phyloP scores from a whole-genome alignment of 306 rosid genomes.

The Coriaria nepalensis region DNA sequence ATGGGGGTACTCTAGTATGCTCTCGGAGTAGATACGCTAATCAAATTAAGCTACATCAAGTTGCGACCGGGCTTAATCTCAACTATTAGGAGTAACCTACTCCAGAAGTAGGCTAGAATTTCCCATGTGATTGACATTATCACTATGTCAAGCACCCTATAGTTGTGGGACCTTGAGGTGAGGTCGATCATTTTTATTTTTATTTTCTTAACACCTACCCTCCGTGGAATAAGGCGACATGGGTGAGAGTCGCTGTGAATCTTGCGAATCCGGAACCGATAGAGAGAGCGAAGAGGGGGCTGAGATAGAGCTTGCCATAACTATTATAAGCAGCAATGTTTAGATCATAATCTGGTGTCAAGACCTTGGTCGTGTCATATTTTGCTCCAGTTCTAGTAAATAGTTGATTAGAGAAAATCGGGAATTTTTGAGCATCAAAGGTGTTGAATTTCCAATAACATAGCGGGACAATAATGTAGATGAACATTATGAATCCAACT shows the following conservation, averaged over 20 bases:
- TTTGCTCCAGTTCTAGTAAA: conserved; percentile 51
- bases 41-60: too few relatives aligned
- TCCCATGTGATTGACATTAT: too few relatives aligned
- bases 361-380: conserved; percentile 77
- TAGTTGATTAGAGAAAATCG: conserved; percentile 79
- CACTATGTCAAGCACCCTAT: neutral
- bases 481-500: conserved; percentile 77
- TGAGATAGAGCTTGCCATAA: conserved; percentile 86
- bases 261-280: conserved; percentile 93
- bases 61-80: too few relatives aligned
- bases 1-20: too few relatives aligned
- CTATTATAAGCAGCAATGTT: conserved; percentile 55
- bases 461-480: conserved; percentile 73
- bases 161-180: too few relatives aligned
- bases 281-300: conserved; percentile 92
- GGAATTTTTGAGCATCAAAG: conserved; percentile 84
- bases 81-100: too few relatives aligned
- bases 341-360: conserved; percentile 57
- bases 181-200: too few relatives aligned
- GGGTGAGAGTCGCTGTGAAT: conserved; percentile 85
- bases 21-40: too few relatives aligned
- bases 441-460: conserved; percentile 94
- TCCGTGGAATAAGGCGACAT: conserved; percentile 85
- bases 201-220: too few relatives aligned
- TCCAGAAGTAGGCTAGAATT: too few relatives aligned